Evolutionary conservation across 192 early-diverging fungal genomes (phyloP).

Genomic region (Phycomyces nitens): DNA sequence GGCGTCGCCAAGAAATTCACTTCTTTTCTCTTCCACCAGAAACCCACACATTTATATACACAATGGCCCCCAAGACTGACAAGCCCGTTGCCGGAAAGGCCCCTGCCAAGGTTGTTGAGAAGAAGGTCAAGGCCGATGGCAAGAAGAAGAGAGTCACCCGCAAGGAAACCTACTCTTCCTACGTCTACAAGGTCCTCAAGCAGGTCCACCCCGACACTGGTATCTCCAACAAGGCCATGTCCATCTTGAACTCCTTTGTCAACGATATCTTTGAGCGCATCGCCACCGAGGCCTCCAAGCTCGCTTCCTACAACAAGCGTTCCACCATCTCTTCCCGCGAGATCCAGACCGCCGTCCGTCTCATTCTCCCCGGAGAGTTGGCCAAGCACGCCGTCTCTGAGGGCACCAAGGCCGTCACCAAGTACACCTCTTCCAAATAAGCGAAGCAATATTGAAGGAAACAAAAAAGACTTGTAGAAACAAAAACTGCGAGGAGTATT

Average conservation of each 20-base stretch:
- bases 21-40: neutral
- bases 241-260: slow-evolving; percentile 94
- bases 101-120: slow-evolving; percentile 65
- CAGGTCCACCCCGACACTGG: slow-evolving; percentile 96
- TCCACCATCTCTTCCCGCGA: slow-evolving; percentile 95
- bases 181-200: slow-evolving; percentile 97
- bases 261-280: slow-evolving; percentile 97
- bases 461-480: no score
- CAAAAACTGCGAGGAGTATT: no score
- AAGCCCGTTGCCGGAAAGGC: slow-evolving; percentile 50
- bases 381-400: slow-evolving; percentile 97
- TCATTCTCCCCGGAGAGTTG: slow-evolving; percentile 85
- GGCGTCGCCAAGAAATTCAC: no score
- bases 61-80: slow-evolving; percentile 34
- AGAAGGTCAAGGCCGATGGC: slow-evolving; percentile 54
- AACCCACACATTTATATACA: slow-evolving; percentile 13
- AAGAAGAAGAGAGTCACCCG: slow-evolving; percentile 69
- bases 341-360: slow-evolving; percentile 78
- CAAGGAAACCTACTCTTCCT: slow-evolving; percentile 90
- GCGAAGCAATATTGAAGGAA: neutral
- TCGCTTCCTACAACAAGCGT: slow-evolving; percentile 92
- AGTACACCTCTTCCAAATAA: slow-evolving; percentile 85
- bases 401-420: slow-evolving; percentile 97
- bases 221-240: slow-evolving; percentile 98
- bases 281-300: slow-evolving; percentile 77